phyloP scores from a whole-genome alignment of 306 rosid genomes.

The Sophora flavescens region DNA sequence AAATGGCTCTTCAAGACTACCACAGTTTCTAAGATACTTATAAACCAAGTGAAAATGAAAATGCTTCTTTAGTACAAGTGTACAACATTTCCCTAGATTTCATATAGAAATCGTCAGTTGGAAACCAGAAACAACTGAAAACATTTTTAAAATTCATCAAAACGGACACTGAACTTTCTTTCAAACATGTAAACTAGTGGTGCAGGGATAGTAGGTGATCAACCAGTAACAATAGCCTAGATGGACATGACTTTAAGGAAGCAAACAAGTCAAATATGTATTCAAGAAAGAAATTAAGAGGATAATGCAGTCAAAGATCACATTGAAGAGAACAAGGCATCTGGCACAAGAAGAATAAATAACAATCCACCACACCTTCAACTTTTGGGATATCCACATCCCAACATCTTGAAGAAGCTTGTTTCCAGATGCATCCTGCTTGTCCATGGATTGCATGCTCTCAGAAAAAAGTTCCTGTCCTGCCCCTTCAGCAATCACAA shows the following conservation, averaged over 20 bases:
- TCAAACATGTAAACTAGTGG: slow-evolving; percentile 20
- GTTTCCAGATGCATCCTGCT: slow-evolving; percentile 95
- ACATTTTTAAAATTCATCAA: slow-evolving; percentile 5
- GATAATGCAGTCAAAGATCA: neutral
- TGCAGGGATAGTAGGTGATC: neutral
- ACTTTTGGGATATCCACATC: slow-evolving; percentile 85
- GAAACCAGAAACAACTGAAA: slow-evolving; percentile 10
- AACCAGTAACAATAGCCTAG: neutral
- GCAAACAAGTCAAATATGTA: slow-evolving; percentile 21
- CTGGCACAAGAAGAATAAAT: slow-evolving; percentile 4
- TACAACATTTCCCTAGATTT: neutral
- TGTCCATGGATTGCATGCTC: slow-evolving; percentile 56
- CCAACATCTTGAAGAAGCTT: slow-evolving; percentile 96
- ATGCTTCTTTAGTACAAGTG: slow-evolving; percentile 2
- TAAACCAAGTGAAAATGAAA: slow-evolving; percentile 15
- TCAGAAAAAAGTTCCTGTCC: slow-evolving; percentile 86
- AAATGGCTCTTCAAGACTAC: slow-evolving; percentile 59
- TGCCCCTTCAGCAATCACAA: slow-evolving; percentile 97
- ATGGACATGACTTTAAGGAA: slow-evolving; percentile 15
- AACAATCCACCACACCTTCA: slow-evolving; percentile 68
- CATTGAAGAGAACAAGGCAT: slow-evolving; percentile 8
- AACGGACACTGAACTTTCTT: slow-evolving; percentile 30
- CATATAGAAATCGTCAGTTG: slow-evolving; percentile 5
- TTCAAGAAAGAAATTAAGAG: slow-evolving; percentile 5
- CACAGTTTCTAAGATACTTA: neutral